phyloP scores from a whole-genome alignment of 2,329 filamentous ascomycete species.

The Fusarium tricinctum region DNA sequence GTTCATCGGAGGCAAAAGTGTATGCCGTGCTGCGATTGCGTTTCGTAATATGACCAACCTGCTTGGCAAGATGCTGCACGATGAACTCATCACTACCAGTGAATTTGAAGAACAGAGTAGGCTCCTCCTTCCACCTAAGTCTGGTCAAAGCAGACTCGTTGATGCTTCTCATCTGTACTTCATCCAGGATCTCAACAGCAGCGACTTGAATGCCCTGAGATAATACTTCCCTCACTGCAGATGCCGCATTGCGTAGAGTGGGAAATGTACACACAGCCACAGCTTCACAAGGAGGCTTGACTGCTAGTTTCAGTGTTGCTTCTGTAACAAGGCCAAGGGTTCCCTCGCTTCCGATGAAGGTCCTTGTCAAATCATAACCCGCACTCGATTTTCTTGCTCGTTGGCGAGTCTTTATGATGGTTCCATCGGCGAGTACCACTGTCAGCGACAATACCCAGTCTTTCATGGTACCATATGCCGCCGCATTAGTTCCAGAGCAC shows the following conservation, averaged over 20 bases:
- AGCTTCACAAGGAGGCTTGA: conserved; percentile 79
- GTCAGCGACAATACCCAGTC: conserved; percentile 89
- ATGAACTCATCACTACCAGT: conserved; percentile 83
- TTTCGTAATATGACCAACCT: conserved; percentile 74
- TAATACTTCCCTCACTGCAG: conserved; percentile 79
- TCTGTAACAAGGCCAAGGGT: conserved; percentile 86
- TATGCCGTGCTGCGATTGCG: conserved; percentile 67
- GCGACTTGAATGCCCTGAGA: conserved; percentile 79
- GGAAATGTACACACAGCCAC: conserved; percentile 86
- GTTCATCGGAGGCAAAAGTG: conserved; percentile 79
- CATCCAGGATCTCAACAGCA: conserved; percentile 88
- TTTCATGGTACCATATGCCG: conserved; percentile 87
- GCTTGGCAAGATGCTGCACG: conserved; percentile 81
- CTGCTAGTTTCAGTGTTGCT: conserved; percentile 73
- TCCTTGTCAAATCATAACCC: conserved; percentile 83
- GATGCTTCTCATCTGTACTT: conserved; percentile 87
- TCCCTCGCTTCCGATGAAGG: conserved; percentile 88
- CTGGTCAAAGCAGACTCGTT: conserved; percentile 79
- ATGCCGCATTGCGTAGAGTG: conserved; percentile 79
- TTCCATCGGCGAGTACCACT: conserved; percentile 82
- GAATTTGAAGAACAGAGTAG: conserved; percentile 88
- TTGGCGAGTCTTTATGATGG: conserved; percentile 80
- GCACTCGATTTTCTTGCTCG: conserved; percentile 84
- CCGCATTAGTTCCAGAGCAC: conserved; percentile 82
- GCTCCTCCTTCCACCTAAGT: conserved; percentile 78